Base-by-base conservation (phyloP, 805 yeast genomes). In the Metschnikowia shivogae region DNA sequence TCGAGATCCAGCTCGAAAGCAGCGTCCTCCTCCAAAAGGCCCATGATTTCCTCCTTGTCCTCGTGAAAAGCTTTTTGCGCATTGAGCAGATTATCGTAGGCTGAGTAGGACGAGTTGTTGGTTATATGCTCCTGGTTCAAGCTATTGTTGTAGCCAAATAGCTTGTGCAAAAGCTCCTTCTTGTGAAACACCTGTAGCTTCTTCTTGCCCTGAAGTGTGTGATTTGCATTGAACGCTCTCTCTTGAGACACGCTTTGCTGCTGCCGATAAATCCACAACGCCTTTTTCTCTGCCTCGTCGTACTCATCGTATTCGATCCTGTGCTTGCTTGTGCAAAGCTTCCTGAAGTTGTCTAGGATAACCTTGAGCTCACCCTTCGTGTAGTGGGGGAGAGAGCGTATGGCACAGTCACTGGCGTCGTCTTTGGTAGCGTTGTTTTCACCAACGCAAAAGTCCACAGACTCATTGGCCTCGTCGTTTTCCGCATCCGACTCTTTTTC, bases 181-280 rank as follows among this genome's bases (percentile, higher is more conserved):
- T 70, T 71, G 49, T 70, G 74, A 28, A 56, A 50, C 3, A 70
- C 57, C 51, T 71, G 76, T 6, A 67, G 50, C 49, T 69, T 69
- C n/a, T 75, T 48, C 54, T 68, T 63, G 13, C 62, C 62, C 9
- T 61, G 49, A 6, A 67, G 49, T 6, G 73, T 58, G 47, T 59
- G 66, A 34, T 65, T 58, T 34, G 67, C 67, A 13, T 58, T 57
- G 43, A 64, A 68, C 6, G 63, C 52, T 32, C 64, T 53, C 45
- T 68, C 73, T 41, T 68, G 73, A 13, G 57, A 54, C 2, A 53
- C 49, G 42, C 67, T 47, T 14, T 61, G 64, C n/a, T 59, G 60
- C 48, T 63, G 65, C 34, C 64, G 53, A 47, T 56, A 56, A 8
- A 63, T 58, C 58, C 63, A 59, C 33, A 67, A 46, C 24, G 59